Percentiles rank a stretch among this genome's conserved stretches.
These are phyloP conservation scores for Apiospora malaysiana DNA, from an alignment of 2,329 filamentous ascomycete species.

Conservation along the genomic window DNA sequence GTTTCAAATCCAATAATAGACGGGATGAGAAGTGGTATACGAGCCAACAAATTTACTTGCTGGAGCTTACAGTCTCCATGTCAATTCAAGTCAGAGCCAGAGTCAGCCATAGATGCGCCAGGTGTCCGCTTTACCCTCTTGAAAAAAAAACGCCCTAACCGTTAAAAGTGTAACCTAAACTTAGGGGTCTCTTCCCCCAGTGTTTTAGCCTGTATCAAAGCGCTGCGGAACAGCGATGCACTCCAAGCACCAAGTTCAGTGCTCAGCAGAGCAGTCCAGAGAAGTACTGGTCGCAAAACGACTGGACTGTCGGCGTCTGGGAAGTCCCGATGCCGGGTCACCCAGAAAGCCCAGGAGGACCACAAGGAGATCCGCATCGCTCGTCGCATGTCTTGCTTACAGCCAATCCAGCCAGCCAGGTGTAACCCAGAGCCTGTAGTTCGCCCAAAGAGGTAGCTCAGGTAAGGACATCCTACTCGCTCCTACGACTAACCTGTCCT, in stretches of 20 bases:
- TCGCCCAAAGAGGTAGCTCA: slow-evolving; percentile 4
- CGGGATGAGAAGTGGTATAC: not conserved
- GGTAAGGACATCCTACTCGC: not conserved
- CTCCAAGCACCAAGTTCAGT: not conserved
- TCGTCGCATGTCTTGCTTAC: not conserved
- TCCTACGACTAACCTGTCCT: no score
- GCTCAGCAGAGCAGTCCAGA: no score
- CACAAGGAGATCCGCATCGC: no score
- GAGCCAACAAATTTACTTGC: not conserved
- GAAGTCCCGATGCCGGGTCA: not conserved
- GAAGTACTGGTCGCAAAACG: not conserved
- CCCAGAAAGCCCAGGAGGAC: no score
- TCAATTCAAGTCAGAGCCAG: not conserved
- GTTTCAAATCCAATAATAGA: not conserved
- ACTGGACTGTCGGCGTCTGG: not conserved
- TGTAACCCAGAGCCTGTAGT: not conserved
- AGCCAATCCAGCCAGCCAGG: not conserved
- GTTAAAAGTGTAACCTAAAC: not conserved
- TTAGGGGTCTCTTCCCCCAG: slow-evolving; percentile 4
- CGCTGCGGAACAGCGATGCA: slow-evolving; percentile 4
- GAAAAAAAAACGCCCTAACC: not conserved
- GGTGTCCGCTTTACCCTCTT: slow-evolving; percentile 22
- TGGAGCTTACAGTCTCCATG: not conserved
- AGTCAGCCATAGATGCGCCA: slow-evolving; percentile 24
- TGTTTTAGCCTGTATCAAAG: slow-evolving; percentile 18